phyloP scores from a whole-genome alignment of 2,329 filamentous ascomycete species.

The Clarireedia hainanense region DNA sequence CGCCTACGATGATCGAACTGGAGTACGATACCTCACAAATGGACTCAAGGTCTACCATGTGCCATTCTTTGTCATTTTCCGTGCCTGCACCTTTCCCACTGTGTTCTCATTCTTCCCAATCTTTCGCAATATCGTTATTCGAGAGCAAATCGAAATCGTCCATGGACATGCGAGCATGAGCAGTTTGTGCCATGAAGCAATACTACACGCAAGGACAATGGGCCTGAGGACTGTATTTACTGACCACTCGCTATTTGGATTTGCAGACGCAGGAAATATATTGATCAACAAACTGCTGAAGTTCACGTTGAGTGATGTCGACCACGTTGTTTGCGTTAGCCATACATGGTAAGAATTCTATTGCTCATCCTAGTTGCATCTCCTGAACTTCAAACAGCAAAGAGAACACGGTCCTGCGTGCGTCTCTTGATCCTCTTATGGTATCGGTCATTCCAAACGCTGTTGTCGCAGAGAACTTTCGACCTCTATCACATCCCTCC shows the following conservation, averaged over 20 bases:
- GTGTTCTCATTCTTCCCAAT: constrained; percentile 98
- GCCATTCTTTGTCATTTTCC: constrained; percentile 92
- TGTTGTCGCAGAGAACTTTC: constrained; percentile 93
- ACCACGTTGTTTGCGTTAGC: constrained; percentile 96
- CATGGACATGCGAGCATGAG: constrained; percentile 95
- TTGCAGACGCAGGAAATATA: constrained; percentile 92
- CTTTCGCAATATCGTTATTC: constrained; percentile 92
- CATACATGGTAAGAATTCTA: constrained; percentile 75
- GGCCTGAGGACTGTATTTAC: constrained; percentile 92
- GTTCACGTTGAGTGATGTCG: constrained; percentile 91
- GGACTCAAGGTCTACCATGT: constrained; percentile 98
- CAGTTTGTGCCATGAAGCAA: constrained; percentile 88
- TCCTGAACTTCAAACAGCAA: constrained; percentile 52
- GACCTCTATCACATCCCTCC: constrained; percentile 52
- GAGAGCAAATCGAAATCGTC: constrained; percentile 92
- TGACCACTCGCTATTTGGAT: constrained; percentile 94
- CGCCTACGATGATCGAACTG: constrained; percentile 82
- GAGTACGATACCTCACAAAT: constrained; percentile 92
- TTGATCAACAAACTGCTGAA: constrained; percentile 96
- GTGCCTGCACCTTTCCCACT: constrained; percentile 86
- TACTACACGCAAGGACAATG: constrained; percentile 93
- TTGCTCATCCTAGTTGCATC: neutral
- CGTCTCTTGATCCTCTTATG: constrained; percentile 90
- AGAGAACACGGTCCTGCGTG: constrained; percentile 92
- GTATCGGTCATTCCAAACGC: constrained; percentile 98